These are phyloP conservation scores for Lagenaria siceraria DNA, from an alignment of 306 rosid genomes.

Conservation along the genomic window DNA sequence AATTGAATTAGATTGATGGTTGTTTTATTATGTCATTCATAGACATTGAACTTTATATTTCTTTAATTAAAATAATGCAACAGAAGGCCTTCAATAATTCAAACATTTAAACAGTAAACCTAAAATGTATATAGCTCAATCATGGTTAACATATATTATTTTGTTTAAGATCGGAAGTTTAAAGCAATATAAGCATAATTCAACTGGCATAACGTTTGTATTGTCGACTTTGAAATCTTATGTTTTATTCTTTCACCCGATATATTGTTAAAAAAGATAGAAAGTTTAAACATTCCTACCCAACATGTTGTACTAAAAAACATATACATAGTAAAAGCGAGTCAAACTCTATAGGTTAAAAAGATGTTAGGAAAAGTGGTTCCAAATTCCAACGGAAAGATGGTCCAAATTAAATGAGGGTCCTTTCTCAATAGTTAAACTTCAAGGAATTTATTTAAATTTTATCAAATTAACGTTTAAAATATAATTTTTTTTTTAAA, in stretches of 20 bases:
- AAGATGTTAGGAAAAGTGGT: background rate
- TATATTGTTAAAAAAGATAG: no score
- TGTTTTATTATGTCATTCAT: background rate
- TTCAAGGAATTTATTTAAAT: background rate
- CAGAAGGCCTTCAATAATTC: background rate
- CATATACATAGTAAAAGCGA: background rate
- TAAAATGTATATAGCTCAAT: no score
- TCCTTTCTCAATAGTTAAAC: background rate
- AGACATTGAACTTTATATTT: background rate
- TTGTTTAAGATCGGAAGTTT: no score
- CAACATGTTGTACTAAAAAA: no score
- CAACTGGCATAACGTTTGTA: no score
- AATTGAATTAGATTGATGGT: background rate
- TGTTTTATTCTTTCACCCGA: no score
- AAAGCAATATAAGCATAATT: no score
- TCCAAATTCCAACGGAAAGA: background rate
- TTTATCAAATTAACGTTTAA: background rate
- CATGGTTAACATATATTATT: no score
- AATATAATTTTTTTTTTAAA: no score
- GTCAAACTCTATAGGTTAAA: background rate
- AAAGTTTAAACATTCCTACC: no score
- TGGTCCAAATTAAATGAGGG: background rate
- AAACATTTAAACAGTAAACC: background rate
- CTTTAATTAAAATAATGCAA: background rate
- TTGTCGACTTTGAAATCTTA: no score